Conservation (phyloP, 2,329 filamentous ascomycete genomes). For the Paecilomyces formosus region DNA sequence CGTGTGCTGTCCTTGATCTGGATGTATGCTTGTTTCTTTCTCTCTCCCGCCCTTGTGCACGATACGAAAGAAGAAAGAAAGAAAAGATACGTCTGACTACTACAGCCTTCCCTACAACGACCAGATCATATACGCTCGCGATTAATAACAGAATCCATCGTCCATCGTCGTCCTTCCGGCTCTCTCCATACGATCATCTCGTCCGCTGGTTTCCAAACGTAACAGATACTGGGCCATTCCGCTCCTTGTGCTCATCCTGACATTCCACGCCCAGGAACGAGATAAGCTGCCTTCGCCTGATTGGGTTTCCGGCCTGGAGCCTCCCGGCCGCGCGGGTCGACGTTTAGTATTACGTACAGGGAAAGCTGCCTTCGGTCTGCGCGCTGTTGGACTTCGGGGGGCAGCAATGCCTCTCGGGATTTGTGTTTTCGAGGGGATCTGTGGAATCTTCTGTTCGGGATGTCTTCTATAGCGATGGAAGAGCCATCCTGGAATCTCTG, state of each 20-base stretch:
- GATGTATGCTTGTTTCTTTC: too few relatives aligned
- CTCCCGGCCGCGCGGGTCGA: constrained; percentile 8
- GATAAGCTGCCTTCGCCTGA: constrained; percentile 23
- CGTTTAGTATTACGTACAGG: constrained; percentile 26
- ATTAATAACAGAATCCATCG: constrained; percentile 9
- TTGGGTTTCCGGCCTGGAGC: constrained; percentile 14
- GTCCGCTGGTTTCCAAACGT: constrained; percentile 17
- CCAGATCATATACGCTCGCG: constrained; percentile 3
- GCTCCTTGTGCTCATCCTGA: constrained; percentile 2
- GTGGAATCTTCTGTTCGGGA: not conserved
- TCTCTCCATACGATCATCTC: constrained; percentile 1
- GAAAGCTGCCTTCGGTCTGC: not conserved
- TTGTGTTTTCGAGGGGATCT: not conserved
- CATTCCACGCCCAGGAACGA: constrained; percentile 3
- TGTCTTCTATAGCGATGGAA: not conserved
- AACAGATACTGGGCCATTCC: constrained; percentile 18
- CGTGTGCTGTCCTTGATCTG: not conserved
- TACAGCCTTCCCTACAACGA: constrained; percentile 6
- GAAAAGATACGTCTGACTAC: not conserved
- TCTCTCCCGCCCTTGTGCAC: too few relatives aligned
- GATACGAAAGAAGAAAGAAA: too few relatives aligned
- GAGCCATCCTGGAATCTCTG: not conserved
- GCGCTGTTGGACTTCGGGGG: not conserved
- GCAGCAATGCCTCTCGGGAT: not conserved
- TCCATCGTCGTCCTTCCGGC: constrained; percentile 9